These are phyloP conservation scores for Xylariaceae sp. DNA, from an alignment of 2,329 filamentous ascomycete species.

Conservation along the genomic window DNA sequence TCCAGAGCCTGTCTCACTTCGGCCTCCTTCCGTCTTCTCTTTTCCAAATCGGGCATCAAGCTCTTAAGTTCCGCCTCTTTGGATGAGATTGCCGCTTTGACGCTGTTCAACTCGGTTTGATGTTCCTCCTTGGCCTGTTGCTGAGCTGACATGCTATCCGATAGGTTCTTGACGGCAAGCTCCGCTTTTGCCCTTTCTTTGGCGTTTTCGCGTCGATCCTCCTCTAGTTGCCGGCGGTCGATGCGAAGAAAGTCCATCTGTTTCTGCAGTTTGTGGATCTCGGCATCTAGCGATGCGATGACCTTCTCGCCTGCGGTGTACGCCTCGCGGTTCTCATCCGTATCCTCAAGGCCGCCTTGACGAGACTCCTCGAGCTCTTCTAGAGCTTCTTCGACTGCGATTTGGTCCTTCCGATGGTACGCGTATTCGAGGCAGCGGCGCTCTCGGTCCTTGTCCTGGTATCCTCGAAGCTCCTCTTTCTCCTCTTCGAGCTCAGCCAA, in stretches of 20 bases:
- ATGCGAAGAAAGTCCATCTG: conserved; percentile 79
- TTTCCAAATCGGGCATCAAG: conserved; percentile 71
- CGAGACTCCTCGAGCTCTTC: conserved; percentile 78
- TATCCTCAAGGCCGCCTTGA: conserved; percentile 76
- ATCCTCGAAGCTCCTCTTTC: conserved; percentile 89
- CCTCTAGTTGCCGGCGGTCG: conserved; percentile 81
- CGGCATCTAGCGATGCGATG: conserved; percentile 68
- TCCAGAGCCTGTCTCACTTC: conserved; percentile 67
- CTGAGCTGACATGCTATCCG: conserved; percentile 74
- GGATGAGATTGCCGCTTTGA: conserved; percentile 67
- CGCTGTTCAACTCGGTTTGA: conserved; percentile 63
- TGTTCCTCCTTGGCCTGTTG: conserved; percentile 68
- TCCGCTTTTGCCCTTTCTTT: conserved; percentile 80
- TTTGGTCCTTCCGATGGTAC: conserved; percentile 84
- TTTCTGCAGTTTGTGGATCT: conserved; percentile 74
- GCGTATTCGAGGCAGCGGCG: conserved; percentile 90
- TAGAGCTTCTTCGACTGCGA: conserved; percentile 68
- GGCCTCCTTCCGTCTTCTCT: conserved; percentile 67
- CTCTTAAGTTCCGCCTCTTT: conserved; percentile 72
- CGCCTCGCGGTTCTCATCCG: conserved; percentile 70
- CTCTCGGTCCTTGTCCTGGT: conserved; percentile 92
- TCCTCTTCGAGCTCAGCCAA: conserved; percentile 89
- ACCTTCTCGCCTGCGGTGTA: conserved; percentile 76
- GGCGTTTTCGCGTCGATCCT: conserved; percentile 78
- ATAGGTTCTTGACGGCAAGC: conserved; percentile 72